These are phyloP conservation scores for Aspergillus carbonarius DNA, from an alignment of 2,329 filamentous ascomycete species.

Conservation along the genomic window DNA sequence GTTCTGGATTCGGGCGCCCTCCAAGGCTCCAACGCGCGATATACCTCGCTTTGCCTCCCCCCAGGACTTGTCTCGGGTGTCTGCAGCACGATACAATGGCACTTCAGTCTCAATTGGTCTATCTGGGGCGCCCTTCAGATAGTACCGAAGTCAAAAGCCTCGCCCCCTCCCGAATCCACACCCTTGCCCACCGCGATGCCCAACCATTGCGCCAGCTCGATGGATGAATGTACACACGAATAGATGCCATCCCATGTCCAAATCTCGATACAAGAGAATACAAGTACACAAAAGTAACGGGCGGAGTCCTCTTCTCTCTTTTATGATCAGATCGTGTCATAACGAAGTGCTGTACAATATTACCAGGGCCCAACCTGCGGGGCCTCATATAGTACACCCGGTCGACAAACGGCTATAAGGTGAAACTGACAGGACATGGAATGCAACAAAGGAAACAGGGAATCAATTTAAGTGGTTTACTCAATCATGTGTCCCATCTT, in stretches of 20 bases:
- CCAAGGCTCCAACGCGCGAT: too few relatives aligned
- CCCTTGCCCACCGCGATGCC: background rate
- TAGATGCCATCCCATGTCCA: background rate
- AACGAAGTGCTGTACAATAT: slow-evolving; percentile 1
- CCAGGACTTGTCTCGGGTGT: background rate
- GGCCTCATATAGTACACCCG: background rate
- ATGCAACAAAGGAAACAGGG: slow-evolving; percentile 1
- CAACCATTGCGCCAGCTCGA: background rate
- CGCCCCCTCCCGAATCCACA: background rate
- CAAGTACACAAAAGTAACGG: background rate
- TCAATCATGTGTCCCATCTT: slow-evolving; percentile 79
- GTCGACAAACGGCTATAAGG: background rate
- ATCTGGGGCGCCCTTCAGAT: background rate
- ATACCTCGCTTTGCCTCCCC: background rate
- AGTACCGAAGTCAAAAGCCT: background rate
- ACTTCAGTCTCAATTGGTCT: background rate
- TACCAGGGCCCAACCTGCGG: background rate
- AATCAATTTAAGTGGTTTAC: slow-evolving; percentile 24
- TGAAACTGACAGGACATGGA: slow-evolving; percentile 2
- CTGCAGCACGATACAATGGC: background rate
- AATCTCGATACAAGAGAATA: background rate
- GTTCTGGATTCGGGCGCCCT: background rate
- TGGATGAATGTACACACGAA: background rate
- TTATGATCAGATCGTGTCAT: background rate
- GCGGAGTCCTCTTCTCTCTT: background rate